Evolutionary conservation across 2,329 filamentous ascomycete genomes (phyloP).

Genomic region (Colletotrichum tamarilloi): DNA sequence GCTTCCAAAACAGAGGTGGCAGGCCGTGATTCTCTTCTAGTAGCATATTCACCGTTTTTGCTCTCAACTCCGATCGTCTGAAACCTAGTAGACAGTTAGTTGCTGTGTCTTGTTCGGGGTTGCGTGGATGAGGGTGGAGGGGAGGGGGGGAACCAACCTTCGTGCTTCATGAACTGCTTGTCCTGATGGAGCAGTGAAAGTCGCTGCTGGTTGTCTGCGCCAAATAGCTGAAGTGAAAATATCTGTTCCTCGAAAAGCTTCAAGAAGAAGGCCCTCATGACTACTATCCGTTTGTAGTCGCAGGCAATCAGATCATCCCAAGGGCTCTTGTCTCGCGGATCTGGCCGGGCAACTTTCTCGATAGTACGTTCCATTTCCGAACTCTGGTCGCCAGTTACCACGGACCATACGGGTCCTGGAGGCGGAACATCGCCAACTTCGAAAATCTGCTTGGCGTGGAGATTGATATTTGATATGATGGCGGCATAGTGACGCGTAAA

Average conservation of each 20-base stretch:
- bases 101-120: not conserved
- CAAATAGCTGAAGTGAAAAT: constrained; percentile 46
- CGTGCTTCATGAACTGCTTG: constrained; percentile 38
- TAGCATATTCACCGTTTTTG: constrained; percentile 40
- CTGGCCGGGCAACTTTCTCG: constrained; percentile 42
- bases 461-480: constrained; percentile 40
- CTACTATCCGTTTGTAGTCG: constrained; percentile 37
- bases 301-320: constrained; percentile 45
- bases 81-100: constrained; percentile 42
- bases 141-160: constrained; percentile 40
- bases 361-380: constrained; percentile 20
- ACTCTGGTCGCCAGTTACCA: not conserved
- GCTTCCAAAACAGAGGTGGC: constrained; percentile 44
- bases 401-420: constrained; percentile 4
- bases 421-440: not conserved
- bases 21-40: constrained; percentile 36
- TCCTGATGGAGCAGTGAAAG: constrained; percentile 40
- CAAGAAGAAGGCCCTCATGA: constrained; percentile 45
- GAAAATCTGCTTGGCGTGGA: constrained; percentile 39
- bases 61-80: constrained; percentile 40
- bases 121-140: not conserved
- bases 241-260: constrained; percentile 41
- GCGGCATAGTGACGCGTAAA: constrained; percentile 17
- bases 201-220: constrained; percentile 41
- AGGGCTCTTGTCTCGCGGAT: constrained; percentile 35